Evolutionary conservation across 306 rosid genomes (phyloP).

Genomic region (Ormosia semicastrata): DNA sequence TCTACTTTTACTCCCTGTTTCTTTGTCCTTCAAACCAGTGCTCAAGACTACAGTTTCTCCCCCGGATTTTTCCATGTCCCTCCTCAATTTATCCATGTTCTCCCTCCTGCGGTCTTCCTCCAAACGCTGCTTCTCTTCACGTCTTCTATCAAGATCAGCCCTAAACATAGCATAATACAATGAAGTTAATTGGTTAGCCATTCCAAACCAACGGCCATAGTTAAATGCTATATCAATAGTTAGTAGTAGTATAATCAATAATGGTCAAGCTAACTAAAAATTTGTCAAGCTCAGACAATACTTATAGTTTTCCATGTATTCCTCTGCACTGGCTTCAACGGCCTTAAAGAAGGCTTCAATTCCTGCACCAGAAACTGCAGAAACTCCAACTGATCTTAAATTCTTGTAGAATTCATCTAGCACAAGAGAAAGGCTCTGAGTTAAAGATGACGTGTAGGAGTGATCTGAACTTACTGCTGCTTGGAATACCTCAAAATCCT

Average conservation of each 20-base stretch:
- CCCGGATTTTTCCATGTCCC: conserved; percentile 64
- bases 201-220: neutral
- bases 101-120: conserved; percentile 78
- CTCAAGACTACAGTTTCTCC: conserved; percentile 74
- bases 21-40: conserved; percentile 70
- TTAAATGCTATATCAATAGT: neutral
- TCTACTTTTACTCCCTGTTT: conserved; percentile 37
- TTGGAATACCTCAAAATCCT: conserved; percentile 85
- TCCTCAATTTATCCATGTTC: conserved; percentile 70
- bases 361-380: conserved; percentile 82
- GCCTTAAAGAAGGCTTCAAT: conserved; percentile 71
- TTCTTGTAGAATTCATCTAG: conserved; percentile 86
- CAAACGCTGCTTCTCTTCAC: conserved; percentile 68
- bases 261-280: neutral
- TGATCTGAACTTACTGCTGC: conserved; percentile 57
- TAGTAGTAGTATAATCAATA: neutral
- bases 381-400: conserved; percentile 75
- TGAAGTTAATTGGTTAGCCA: neutral
- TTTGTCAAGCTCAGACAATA: conserved; percentile 29
- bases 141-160: conserved; percentile 82
- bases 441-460: conserved; percentile 58
- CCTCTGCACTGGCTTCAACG: conserved; percentile 67
- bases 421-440: conserved; percentile 73
- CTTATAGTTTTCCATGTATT: conserved; percentile 79
- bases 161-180: conserved; percentile 35